These are phyloP conservation scores for Rhizopogon vulgaris DNA, from an alignment of 768 basidiomycete species.

Conservation along the genomic window DNA sequence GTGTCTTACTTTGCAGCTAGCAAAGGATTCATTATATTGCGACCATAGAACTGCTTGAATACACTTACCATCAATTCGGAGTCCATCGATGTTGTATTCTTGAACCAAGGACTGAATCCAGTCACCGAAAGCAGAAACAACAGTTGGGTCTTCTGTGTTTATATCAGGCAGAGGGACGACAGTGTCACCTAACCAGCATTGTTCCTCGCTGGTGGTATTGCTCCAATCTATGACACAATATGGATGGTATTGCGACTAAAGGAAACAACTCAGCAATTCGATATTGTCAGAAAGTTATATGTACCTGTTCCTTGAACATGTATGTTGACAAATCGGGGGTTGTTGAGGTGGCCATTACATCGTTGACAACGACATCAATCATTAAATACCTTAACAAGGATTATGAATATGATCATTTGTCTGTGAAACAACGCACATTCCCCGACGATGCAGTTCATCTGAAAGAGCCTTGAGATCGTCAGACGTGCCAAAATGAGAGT, in stretches of 20 bases:
- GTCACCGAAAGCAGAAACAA: slow-evolving; percentile 52
- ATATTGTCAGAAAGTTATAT: slow-evolving; percentile 8
- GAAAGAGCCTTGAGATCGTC: slow-evolving; percentile 68
- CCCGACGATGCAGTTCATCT: slow-evolving; percentile 58
- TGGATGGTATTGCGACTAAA: slow-evolving; percentile 63
- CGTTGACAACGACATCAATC: slow-evolving; percentile 83
- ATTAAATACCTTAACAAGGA: slow-evolving; percentile 54
- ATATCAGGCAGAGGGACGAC: slow-evolving; percentile 73
- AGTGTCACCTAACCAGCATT: slow-evolving; percentile 80
- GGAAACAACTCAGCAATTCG: background rate
- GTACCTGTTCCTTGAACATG: slow-evolving; percentile 60
- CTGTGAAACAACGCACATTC: slow-evolving; percentile 44
- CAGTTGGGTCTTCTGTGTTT: slow-evolving; percentile 63
- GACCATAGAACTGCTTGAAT: background rate
- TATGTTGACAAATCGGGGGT: slow-evolving; percentile 60
- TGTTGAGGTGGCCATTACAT: slow-evolving; percentile 68
- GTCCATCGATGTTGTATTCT: slow-evolving; percentile 76
- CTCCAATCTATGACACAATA: slow-evolving; percentile 72
- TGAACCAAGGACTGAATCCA: slow-evolving; percentile 69
- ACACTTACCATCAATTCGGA: slow-evolving; percentile 67
- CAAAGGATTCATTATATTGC: background rate
- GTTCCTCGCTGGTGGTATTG: slow-evolving; percentile 64
- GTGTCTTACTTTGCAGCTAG: slow-evolving; percentile 28
- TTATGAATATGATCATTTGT: slow-evolving; percentile 13
- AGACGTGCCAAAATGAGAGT: slow-evolving; percentile 64